Base-by-base conservation (phyloP, 2,329 filamentous ascomycete species). In the Coniochaeta prunicola region DNA sequence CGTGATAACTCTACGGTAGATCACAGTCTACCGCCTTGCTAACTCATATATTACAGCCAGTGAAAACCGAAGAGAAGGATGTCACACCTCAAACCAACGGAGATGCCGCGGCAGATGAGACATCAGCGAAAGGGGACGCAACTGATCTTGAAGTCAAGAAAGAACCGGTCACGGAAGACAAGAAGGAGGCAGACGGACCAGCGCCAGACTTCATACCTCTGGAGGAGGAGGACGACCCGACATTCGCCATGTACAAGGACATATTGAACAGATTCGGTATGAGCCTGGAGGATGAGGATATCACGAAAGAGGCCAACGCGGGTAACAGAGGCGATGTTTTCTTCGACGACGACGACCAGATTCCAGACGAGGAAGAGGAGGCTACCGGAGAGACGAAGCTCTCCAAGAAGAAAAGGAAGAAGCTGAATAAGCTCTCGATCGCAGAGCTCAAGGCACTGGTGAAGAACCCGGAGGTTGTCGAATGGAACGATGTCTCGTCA, bases 401-500 rank as follows among this genome's bases (percentile, higher is more conserved):
- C 28, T 97, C 92, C 31, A 97, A 97, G 76, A 97, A 96, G 80
- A 93, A 96, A 75, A 84, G 89, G 65, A 99, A 97, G 77, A 86
- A 89, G 75, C 81, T 92, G 70, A 96, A 89, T 76, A 96, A 96
- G 74, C 80, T 97, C 33, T 96, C 93, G 7, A 91, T 99, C 60
- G 94, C 94, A 55, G 92, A 97, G 74, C 83, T 99, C 63, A 99
- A 99, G 76, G 91, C 93, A 6, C 77, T 96, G 58, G 94, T 97
- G 61, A 84, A 82, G 67, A 93, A 92, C 65, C 94, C 94, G 2
- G 94, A 99, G 73, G 85, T 96, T 10, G 93, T 99, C 6, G 94
- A 99, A 69, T 97, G 94, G 94, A 94, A 96, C 58, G 94, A 99
- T 70, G 90, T 91, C 13, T 96, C 91, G 17, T 92, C 94, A 0